A percentile compares a stretch with the other conserved stretches of the same genome.
These are phyloP conservation scores for Trichopus zeylanicus DNA, from an alignment of 116 monocot genomes.

Conservation along the genomic window DNA sequence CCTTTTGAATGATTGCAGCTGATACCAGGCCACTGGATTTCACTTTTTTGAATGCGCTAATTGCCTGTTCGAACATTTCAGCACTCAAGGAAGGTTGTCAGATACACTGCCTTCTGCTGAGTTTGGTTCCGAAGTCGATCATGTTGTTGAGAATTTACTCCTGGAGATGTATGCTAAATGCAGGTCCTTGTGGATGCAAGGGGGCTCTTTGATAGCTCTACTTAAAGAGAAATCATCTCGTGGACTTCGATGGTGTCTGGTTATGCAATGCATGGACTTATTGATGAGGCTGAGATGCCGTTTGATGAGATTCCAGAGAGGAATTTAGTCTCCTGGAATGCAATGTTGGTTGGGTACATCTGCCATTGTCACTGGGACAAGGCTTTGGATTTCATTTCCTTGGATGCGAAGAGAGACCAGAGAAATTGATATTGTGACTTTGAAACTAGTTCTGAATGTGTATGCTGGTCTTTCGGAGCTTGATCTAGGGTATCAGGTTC, in stretches of 20 bases:
- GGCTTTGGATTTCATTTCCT: constrained; percentile 43
- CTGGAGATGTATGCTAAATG: constrained; percentile 73
- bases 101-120: constrained; percentile 47
- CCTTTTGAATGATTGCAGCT: constrained; percentile 41
- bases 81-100: constrained; percentile 37
- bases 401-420: constrained; percentile 40
- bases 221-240: constrained; percentile 40
- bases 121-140: constrained; percentile 34
- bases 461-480: constrained; percentile 51
- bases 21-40: constrained; percentile 47
- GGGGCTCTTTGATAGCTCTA: constrained; percentile 25
- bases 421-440: constrained; percentile 43
- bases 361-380: constrained; percentile 35
- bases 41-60: constrained; percentile 52
- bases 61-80: constrained; percentile 40
- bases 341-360: constrained; percentile 59
- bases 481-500: constrained; percentile 58
- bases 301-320: constrained; percentile 51
- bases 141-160: constrained; percentile 42
- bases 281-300: constrained; percentile 36
- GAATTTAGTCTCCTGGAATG: constrained; percentile 75
- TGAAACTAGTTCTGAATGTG: constrained; percentile 47
- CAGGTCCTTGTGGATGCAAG: constrained; percentile 52
- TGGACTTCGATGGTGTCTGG: constrained; percentile 63
- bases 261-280: constrained; percentile 40